phyloP scores from a whole-genome alignment of 163 green algal genomes.

The Volvox carteri region DNA sequence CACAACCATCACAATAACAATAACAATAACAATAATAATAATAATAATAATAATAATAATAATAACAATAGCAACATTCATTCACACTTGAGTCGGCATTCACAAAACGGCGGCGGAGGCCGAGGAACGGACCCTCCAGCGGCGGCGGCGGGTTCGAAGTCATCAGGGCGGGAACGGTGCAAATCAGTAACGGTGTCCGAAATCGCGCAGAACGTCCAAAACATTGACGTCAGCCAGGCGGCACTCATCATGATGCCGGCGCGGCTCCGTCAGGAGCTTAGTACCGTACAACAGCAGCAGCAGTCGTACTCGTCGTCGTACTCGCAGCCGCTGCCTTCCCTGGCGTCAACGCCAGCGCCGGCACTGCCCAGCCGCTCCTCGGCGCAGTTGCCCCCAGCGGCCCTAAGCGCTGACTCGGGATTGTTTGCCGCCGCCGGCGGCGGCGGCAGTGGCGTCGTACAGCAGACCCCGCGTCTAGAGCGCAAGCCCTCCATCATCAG shows the following conservation, averaged over 20 bases:
- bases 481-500: constrained; percentile 35
- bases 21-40: neutral
- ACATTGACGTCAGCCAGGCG: constrained; percentile 5
- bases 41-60: neutral
- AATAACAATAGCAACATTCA: too few species aligned
- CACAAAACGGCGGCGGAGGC: too few species aligned
- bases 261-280: neutral
- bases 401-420: constrained; percentile 8
- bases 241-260: constrained; percentile 33
- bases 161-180: constrained; percentile 19
- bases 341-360: neutral
- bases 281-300: too few species aligned
- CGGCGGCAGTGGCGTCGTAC: neutral
- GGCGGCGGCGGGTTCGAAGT: neutral
- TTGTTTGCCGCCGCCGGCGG: neutral
- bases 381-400: neutral
- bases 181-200: constrained; percentile 2
- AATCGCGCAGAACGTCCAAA: neutral
- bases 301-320: neutral
- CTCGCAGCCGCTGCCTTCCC: neutral
- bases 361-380: neutral
- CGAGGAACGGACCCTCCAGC: too few species aligned
- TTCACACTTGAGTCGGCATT: too few species aligned
- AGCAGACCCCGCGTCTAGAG: neutral
- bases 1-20: neutral